Base-by-base conservation (phyloP, 2,329 filamentous ascomycete genomes). In the Neonectria faginata region DNA sequence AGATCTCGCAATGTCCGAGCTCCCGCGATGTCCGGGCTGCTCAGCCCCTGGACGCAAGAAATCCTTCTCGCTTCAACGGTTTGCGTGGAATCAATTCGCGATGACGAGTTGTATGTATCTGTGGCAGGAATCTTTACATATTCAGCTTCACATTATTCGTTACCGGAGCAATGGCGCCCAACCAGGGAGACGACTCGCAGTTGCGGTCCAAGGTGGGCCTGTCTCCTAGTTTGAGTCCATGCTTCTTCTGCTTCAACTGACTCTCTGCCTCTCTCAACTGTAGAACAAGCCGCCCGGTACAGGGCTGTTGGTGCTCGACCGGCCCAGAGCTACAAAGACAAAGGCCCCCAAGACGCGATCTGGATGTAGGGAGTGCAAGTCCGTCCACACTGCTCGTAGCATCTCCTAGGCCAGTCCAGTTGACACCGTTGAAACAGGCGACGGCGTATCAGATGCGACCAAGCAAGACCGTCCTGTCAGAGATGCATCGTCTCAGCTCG, bases 381-480 rank as follows among this genome's bases (percentile, higher is more conserved):
- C 20, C 9, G 69, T 68, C 50, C 33, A 48, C 14, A 36, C 8
- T n/a, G 18, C 29, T 42, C 31, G 22, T 20, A 39, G 27, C 27
- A 18, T n/a, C 14, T 42, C 11, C 25, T n/a, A 7, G 5, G n/a
- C 16, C 51, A 7, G 8, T n/a, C n/a, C 27, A 7, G 39, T 33
- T 67, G 47, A 57, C 57, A 45, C 11, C 5, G 20, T 2, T 10
- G 14, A 8, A 44, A 59, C n/a, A 72, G 71, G 50, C 66, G 68
- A 27, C 69, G 71, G 10, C 72, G 68, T 53, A 63, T 70, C 44
- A 73, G 73, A 58, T 73, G 71, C 39, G 71, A 73, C 33, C 68
- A 73, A 27, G 62, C 48, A 1, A 72, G 57, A 33, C 71, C 71
- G 14, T 52, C 60, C 1, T 73, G 71, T 39, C 39, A 65, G 25